phyloP scores from a whole-genome alignment of 495 filamentous ascomycete genomes.

The Rhypophila decipiens region DNA sequence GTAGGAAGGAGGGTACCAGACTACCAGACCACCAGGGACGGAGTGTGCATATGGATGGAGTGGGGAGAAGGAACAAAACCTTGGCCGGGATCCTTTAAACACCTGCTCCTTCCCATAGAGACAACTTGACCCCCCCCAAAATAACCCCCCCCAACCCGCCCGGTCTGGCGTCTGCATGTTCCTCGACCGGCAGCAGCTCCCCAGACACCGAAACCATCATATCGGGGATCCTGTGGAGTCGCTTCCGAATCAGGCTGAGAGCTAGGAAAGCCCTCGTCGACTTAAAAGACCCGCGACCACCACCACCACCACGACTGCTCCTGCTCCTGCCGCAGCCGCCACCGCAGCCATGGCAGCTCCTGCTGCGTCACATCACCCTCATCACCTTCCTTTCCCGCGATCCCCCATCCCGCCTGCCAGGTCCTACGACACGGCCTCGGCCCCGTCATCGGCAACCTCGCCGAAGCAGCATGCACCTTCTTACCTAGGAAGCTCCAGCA shows the following conservation, averaged over 20 bases:
- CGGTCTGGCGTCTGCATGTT: constrained; percentile 45
- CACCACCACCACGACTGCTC: constrained; percentile 18
- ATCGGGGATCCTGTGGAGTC: constrained; percentile 36
- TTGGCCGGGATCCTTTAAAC: constrained; percentile 14
- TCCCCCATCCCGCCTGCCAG: constrained; percentile 47
- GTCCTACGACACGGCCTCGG: constrained; percentile 51
- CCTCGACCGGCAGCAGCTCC: constrained; percentile 34
- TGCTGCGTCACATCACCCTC: constrained; percentile 15
- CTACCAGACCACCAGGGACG: no score
- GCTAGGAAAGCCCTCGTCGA: constrained; percentile 17
- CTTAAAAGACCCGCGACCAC: constrained; percentile 42
- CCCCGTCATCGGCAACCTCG: constrained; percentile 50
- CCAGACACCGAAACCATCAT: constrained; percentile 29
- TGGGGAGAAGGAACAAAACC: constrained; percentile 5
- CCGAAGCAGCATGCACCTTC: constrained; percentile 41
- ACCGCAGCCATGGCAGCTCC: constrained; percentile 51
- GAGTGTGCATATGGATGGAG: constrained; percentile 10
- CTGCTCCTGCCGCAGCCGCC: constrained; percentile 44
- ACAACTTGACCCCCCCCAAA: constrained; percentile 11
- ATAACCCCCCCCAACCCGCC: no score
- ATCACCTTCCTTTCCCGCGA: constrained; percentile 44
- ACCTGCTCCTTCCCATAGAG: constrained; percentile 16
- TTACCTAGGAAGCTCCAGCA: not conserved
- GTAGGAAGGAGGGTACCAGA: no score
- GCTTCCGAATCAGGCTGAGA: constrained; percentile 26